phyloP scores from a whole-genome alignment of 2,329 filamentous ascomycete species.

The Apiospora pterosperma region DNA sequence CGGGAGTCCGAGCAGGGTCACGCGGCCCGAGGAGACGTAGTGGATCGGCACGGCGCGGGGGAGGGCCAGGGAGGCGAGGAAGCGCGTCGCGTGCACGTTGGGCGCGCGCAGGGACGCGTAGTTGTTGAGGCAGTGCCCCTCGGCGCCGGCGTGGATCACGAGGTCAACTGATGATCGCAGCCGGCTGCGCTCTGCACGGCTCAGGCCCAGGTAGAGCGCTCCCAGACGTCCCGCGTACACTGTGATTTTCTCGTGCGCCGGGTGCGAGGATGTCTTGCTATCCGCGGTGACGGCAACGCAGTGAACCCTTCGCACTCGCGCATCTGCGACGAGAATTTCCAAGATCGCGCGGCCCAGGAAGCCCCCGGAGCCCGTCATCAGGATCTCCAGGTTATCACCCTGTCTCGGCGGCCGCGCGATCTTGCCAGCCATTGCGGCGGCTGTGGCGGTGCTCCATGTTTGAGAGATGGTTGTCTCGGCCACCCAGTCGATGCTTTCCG shows the following conservation, averaged over 20 bases:
- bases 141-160: neutral
- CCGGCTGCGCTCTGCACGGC: neutral
- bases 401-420: neutral
- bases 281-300: neutral
- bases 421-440: too few species aligned
- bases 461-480: too few species aligned
- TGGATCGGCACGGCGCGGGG: neutral
- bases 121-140: conserved; percentile 6
- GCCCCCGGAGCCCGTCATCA: conserved; percentile 36
- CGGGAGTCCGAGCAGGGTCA: neutral
- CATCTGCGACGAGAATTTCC: conserved; percentile 27
- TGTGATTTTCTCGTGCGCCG: neutral
- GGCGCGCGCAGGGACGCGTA: neutral
- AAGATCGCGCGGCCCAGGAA: conserved; percentile 39
- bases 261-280: neutral
- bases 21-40: conserved; percentile 1
- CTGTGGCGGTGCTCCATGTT: too few species aligned
- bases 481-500: neutral
- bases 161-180: neutral
- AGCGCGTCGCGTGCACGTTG: neutral
- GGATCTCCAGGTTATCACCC: conserved; percentile 11
- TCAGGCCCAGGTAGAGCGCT: neutral
- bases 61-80: neutral
- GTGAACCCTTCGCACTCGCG: conserved; percentile 27
- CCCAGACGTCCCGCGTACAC: neutral